A percentile compares a stretch with the other conserved stretches of the same genome.
Conservation (phyloP, 2,329 filamentous ascomycete species). For the Penicillium sp. region DNA sequence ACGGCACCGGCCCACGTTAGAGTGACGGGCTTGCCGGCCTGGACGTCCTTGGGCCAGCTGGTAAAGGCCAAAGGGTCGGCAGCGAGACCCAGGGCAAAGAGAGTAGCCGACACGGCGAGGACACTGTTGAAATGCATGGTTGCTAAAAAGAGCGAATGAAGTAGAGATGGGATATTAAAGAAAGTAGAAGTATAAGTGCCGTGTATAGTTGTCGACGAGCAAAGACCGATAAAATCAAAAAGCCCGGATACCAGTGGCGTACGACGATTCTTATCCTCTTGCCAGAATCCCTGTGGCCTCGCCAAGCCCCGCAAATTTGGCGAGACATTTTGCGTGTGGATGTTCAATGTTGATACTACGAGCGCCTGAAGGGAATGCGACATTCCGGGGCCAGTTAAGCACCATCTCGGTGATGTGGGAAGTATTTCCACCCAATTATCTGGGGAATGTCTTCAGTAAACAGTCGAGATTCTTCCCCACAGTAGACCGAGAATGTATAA, state of each 20-base stretch:
- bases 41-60: slow-evolving; percentile 48
- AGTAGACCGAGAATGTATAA: not conserved
- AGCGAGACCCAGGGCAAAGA: slow-evolving; percentile 48
- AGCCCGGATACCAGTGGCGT: slow-evolving; percentile 14
- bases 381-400: slow-evolving; percentile 19
- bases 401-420: slow-evolving; percentile 2
- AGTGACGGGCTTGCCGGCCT: slow-evolving; percentile 49
- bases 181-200: slow-evolving; percentile 10
- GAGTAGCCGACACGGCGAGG: slow-evolving; percentile 44
- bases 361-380: slow-evolving; percentile 19
- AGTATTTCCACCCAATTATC: slow-evolving; percentile 4
- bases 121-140: slow-evolving; percentile 54
- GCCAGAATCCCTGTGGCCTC: not conserved
- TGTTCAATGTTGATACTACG: slow-evolving; percentile 14
- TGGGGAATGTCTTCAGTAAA: slow-evolving; percentile 10
- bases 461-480: not conserved
- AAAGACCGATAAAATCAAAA: slow-evolving; percentile 2
- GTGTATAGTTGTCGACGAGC: slow-evolving; percentile 2
- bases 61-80: slow-evolving; percentile 52
- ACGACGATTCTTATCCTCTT: slow-evolving; percentile 19
- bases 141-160: slow-evolving; percentile 7
- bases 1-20: slow-evolving; percentile 49
- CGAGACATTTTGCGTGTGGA: slow-evolving; percentile 6
- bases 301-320: slow-evolving; percentile 8
- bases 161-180: slow-evolving; percentile 11